phyloP scores from a whole-genome alignment of 106 monocot genomes.

The Allium sativum region DNA sequence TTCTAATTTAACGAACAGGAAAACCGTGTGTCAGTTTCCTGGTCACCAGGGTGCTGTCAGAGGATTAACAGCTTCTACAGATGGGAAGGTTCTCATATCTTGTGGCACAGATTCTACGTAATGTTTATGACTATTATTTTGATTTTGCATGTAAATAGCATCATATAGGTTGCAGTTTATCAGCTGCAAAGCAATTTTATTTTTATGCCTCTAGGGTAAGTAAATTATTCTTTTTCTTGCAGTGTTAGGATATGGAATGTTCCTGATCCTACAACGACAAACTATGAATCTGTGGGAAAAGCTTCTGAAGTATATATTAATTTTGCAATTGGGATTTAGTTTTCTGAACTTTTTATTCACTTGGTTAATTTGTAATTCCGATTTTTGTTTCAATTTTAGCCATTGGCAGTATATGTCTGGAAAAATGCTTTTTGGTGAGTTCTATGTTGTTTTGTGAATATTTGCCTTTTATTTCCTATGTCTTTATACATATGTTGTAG shows the following conservation, averaged over 20 bases:
- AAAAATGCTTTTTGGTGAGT: slow-evolving; percentile 93
- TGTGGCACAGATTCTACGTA: slow-evolving; percentile 87
- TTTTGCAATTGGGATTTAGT: too few species aligned
- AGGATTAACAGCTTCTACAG: slow-evolving; percentile 71
- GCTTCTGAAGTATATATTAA: slow-evolving; percentile 25
- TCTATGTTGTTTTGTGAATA: not conserved
- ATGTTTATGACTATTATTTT: not conserved
- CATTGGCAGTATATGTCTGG: slow-evolving; percentile 55
- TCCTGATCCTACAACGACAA: slow-evolving; percentile 29
- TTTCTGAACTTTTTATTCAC: too few species aligned
- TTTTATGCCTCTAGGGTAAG: not conserved
- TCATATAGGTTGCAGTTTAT: too few species aligned
- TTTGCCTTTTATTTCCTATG: not conserved
- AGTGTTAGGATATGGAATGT: slow-evolving; percentile 88
- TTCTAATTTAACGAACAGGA: slow-evolving; percentile 32
- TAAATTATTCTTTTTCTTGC: slow-evolving; percentile 4
- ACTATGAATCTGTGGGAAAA: slow-evolving; percentile 21
- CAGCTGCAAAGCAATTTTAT: too few species aligned
- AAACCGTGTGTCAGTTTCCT: slow-evolving; percentile 75
- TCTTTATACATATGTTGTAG: not conserved
- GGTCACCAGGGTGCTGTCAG: slow-evolving; percentile 80
- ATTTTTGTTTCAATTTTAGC: slow-evolving; percentile 36
- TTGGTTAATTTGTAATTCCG: too few species aligned
- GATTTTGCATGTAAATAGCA: too few species aligned
- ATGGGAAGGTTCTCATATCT: slow-evolving; percentile 79